Evolutionary conservation across 768 basidiomycete species (phyloP), one percentile per base, ranked within the genome.

Genomic region (Rhodotorula babjevae): DNA sequence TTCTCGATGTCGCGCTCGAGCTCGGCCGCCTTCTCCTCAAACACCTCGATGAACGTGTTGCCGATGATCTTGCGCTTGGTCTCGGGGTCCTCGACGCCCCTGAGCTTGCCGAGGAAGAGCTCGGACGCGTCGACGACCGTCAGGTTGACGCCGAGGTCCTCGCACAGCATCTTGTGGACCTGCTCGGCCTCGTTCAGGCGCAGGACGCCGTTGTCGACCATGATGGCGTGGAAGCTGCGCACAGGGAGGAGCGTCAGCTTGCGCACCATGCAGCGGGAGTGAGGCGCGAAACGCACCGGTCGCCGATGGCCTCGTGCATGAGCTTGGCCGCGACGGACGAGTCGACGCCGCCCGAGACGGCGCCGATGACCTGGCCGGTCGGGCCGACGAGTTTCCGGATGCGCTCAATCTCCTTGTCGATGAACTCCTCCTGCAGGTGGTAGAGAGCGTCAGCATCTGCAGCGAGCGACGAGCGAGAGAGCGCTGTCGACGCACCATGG

Each of bases 271-370:
- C 10, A 36, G 23, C 31, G 29, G 57, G 11, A n/a, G 9, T 46
- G 58, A 33, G n/a, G n/a, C n/a, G n/a, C 57, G 42, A 25, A 53
- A 76, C 84, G 56, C 79, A 91, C 92, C 95, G 86, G 81, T 97
- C 93, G 42, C 96, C 96, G 78, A 99, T 98, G 40, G 96, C 96
- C 83, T 97, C 94, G 77, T 98, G 94, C 96, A 99, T 99, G 72
- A 99, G 85, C 82, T 97, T 98, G 56, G 96, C 96, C 9, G 96
- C 96, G 25, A 99, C 96, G 0, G 93, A 93, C 75, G 93, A 95
- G 80, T 98, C 96, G 61, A 99, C 96, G 61, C 96, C 96, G 40
- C 96, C 96, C 72, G 90, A 91, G 62, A 98, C 95, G 23, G 96
- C 96, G 64, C 96, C 96, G 68, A 99, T 97, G 63, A 99, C 96